Base-by-base conservation (phyloP, 2,329 filamentous ascomycete species). In the Pestalotiopsis sp. region DNA sequence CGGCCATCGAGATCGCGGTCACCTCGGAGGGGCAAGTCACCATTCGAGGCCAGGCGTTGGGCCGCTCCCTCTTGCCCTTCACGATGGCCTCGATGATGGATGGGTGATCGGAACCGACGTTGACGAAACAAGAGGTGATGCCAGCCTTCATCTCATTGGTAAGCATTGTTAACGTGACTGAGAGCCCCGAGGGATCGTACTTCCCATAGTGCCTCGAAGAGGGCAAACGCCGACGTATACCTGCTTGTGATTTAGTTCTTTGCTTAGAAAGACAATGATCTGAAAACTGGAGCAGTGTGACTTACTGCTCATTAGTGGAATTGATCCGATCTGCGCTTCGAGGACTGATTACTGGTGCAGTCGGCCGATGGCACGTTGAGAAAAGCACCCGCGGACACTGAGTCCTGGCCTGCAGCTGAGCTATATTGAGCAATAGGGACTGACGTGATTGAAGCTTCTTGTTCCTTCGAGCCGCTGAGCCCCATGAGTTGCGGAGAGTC, bases 1-100 rank as follows among this genome's bases (percentile, higher is more conserved):
- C 91, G 10, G 91, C 91, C 89, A 92, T 91, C 39, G 91, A 93
- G 10, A 93, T 83, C 5, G 91, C 91, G 5, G 92, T 91, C 89
- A 93, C 91, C 84, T 93, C 76, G 4, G 72, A 74, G 26, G 74
- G 76, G 74, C 89, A 91, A 17, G 91, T 93, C 64, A 93, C 89
- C 70, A 92, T 89, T 67, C 81, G 84, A 3, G 90, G 90, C 72
- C 92, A 92, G 48, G 85, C 76, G 39, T 83, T 83, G 61, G 84
- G 83, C 73, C 88, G 89, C 75, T 92, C 90, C 71, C 88, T 88
- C 74, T 92, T 89, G 61, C 89, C 89, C 74, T 91, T 91, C 72
- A 92, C 88, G 71, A 93, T 92, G 3, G 91, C 91, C 76, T 93
- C 91, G 24, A 93, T 85, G 72, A 93, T 91, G 24, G 86, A 88